Base-by-base conservation (phyloP, 208 protist species). In the Trypanosoma platydactyli region DNA sequence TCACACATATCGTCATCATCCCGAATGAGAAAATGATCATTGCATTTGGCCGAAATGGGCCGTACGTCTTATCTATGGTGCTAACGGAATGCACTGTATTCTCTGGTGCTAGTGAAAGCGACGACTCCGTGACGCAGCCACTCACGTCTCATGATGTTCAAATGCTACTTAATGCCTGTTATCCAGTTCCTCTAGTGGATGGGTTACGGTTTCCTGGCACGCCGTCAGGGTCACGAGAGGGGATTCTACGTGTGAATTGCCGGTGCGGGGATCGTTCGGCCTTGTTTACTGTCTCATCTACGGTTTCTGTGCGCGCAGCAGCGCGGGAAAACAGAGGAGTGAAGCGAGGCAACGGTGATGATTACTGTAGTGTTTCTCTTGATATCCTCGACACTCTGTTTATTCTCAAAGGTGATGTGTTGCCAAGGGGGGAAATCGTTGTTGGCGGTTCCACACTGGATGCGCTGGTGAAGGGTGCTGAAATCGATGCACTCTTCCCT, bases 1-100 rank as follows among this genome's bases (percentile, higher is more conserved):
- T 74, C 41, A 68, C 51, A 9, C 60, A 74, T 48, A 40, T 57
- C 42, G 57, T 49, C 16, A 16, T 52, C 9, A 35, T 54, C 30
- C 22, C 42, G 11, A 27, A 25, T 40, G 57, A 72, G 25, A 3
- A 65, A 53, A 49, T 62, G 38, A 35, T 38, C 42, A 42, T 74
- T n/a, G 42, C 38, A 16, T 49, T 74, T 65, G 68, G 68, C 41
- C 52, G 40, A 41, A 62, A 74, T 44, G 68, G 68, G 7, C 61
- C 68, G 24, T 74, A 68, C 48, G 29, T 74, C 15, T 1, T 64
- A n/a, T 66, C 55, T 18, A 16, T 68, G 12, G 40, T 68, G 4
- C 16, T 68, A 51, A 67, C 49, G 42, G 1, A 50, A 22, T 74
- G 42, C 40, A 11, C 5, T 5, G 5, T 25, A 18, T 53, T 25